Conservation (phyloP, 2,329 filamentous ascomycete genomes). For the Arachnomyces sp. region DNA sequence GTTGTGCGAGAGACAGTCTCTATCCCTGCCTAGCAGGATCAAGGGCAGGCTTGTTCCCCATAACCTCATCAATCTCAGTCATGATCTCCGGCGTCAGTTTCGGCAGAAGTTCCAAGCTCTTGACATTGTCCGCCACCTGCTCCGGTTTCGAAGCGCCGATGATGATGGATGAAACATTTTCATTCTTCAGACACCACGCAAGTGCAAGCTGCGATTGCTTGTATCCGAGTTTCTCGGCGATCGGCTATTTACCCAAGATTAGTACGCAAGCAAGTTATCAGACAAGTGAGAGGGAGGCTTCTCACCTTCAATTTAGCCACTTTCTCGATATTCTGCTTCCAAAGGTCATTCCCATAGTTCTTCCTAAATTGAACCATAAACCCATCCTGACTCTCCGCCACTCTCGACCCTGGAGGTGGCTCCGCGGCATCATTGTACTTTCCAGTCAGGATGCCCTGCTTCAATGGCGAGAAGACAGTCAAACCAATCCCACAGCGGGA, state of each 20-base stretch:
- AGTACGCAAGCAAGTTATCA: conserved; percentile 2
- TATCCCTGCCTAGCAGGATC: conserved; percentile 16
- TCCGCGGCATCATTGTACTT: conserved; percentile 60
- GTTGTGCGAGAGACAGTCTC: no score
- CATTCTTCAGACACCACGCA: conserved; percentile 54
- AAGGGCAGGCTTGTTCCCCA: conserved; percentile 23
- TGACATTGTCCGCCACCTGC: conserved; percentile 40
- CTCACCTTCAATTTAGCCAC: conserved; percentile 43
- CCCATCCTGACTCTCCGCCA: conserved; percentile 49
- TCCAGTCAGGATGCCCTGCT: conserved; percentile 56
- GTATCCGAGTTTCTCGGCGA: conserved; percentile 59
- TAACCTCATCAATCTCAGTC: conserved; percentile 38
- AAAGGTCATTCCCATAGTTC: conserved; percentile 36
- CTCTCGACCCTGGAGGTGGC: conserved; percentile 47
- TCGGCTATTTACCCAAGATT: conserved; percentile 40
- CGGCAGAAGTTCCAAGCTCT: conserved; percentile 37
- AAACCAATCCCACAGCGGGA: conserved; percentile 54
- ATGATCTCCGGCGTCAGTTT: conserved; percentile 38
- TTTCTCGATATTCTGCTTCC: conserved; percentile 44
- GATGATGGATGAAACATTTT: conserved; percentile 43
- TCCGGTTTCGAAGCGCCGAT: conserved; percentile 38
- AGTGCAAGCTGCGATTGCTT: conserved; percentile 52
- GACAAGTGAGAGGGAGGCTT: conserved; percentile 3
- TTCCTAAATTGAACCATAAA: conserved; percentile 43
- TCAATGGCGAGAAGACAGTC: conserved; percentile 58